Evolutionary conservation across 768 basidiomycete genomes (phyloP).

Genomic region (Macrolepiota dolichaula): DNA sequence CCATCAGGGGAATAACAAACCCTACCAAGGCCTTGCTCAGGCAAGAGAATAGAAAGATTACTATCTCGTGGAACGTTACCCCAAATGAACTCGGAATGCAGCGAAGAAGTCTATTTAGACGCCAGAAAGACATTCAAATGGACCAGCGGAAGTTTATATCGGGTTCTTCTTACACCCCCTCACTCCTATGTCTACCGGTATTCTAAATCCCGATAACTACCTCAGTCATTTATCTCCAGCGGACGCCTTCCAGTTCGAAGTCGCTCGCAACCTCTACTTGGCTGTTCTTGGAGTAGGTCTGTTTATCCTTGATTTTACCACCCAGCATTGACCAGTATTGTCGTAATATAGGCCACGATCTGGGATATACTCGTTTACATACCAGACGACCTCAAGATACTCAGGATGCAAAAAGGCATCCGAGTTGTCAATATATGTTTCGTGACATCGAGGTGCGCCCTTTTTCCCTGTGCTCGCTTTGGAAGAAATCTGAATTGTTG

Average conservation of each 20-base stretch:
- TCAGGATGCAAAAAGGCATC: background rate
- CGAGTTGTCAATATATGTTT: constrained; percentile 5
- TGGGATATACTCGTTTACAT: constrained; percentile 12
- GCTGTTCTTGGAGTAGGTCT: constrained; percentile 9
- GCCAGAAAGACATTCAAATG: background rate
- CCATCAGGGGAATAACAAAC: too few relatives aligned
- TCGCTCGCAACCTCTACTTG: constrained; percentile 8
- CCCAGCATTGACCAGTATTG: background rate
- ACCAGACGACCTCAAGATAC: constrained; percentile 7
- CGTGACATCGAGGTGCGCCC: background rate
- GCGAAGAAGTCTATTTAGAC: background rate
- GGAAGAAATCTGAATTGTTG: background rate
- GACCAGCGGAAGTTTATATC: background rate
- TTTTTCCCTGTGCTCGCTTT: background rate
- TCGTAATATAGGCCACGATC: constrained; percentile 3
- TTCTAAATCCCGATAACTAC: constrained; percentile 7
- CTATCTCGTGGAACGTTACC: too few relatives aligned
- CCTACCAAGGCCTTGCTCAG: too few relatives aligned
- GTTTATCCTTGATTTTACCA: background rate
- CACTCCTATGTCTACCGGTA: background rate
- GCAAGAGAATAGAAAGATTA: too few relatives aligned
- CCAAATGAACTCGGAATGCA: background rate
- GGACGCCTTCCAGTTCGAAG: constrained; percentile 5
- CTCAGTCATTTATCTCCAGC: constrained; percentile 6
- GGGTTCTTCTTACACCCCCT: background rate